phyloP scores from a whole-genome alignment of 2,329 filamentous ascomycete genomes.

The Arthrobotrys iridis region DNA sequence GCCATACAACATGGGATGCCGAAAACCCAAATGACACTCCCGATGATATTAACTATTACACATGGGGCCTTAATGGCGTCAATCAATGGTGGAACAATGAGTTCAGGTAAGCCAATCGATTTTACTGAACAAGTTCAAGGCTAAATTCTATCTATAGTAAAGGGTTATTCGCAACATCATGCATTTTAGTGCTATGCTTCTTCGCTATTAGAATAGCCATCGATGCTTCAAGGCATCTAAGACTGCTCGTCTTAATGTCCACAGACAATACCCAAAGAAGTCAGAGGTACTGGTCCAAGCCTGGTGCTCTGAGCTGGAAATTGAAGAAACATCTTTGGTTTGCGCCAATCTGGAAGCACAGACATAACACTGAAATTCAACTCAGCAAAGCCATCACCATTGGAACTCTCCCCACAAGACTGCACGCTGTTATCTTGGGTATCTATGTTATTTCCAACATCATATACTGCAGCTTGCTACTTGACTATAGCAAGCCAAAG shows the following conservation, averaged over 20 bases:
- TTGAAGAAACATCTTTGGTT: slow-evolving; percentile 73
- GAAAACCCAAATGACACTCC: slow-evolving; percentile 43
- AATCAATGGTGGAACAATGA: slow-evolving; percentile 50
- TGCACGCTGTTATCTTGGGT: slow-evolving; percentile 70
- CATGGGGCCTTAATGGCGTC: slow-evolving; percentile 52
- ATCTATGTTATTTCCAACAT: slow-evolving; percentile 71
- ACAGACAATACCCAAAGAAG: slow-evolving; percentile 37
- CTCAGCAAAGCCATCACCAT: slow-evolving; percentile 74
- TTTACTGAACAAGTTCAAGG: neutral
- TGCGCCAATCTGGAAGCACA: slow-evolving; percentile 76
- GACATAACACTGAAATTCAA: slow-evolving; percentile 80
- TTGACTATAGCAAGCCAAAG: slow-evolving; percentile 70
- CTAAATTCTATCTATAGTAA: slow-evolving; percentile 36
- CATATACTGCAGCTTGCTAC: slow-evolving; percentile 69
- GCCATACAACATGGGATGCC: slow-evolving; percentile 45
- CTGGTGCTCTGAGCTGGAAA: slow-evolving; percentile 37
- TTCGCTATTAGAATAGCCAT: slow-evolving; percentile 39
- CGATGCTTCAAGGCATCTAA: slow-evolving; percentile 39
- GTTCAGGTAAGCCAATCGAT: slow-evolving; percentile 37
- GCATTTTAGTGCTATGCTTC: slow-evolving; percentile 48
- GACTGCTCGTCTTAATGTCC: slow-evolving; percentile 43
- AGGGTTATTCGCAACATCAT: slow-evolving; percentile 50
- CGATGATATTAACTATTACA: slow-evolving; percentile 47
- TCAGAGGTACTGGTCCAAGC: slow-evolving; percentile 59
- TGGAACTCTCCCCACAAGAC: slow-evolving; percentile 77